These are phyloP conservation scores for Bocquillonia castaneifolia DNA, from an alignment of 441 rosid species.

Conservation along the genomic window DNA sequence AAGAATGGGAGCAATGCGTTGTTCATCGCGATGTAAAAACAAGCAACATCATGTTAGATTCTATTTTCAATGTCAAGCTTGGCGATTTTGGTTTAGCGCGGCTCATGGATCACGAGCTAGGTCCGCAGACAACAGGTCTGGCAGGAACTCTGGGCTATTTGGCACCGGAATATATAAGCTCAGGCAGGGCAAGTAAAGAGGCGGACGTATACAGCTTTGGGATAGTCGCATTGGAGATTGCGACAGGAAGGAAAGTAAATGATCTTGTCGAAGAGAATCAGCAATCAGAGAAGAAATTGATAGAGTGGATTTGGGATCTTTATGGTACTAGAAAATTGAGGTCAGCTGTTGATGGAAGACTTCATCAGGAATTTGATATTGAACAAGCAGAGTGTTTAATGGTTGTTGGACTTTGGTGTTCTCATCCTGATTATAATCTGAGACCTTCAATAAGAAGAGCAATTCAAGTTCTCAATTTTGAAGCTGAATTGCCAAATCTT, in stretches of 20 bases:
- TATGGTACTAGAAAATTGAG: conserved; percentile 27
- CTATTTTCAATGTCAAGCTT: conserved; percentile 40
- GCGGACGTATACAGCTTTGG: conserved; percentile 48
- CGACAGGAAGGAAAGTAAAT: background rate
- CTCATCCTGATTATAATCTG: conserved; percentile 32
- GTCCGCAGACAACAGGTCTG: conserved; percentile 34
- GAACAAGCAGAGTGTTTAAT: conserved; percentile 27
- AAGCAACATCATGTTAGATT: conserved; percentile 48
- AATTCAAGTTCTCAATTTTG: conserved; percentile 47
- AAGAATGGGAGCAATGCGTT: conserved; percentile 51
- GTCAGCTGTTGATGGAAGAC: conserved; percentile 28
- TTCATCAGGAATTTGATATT: conserved; percentile 17
- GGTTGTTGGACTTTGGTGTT: conserved; percentile 48
- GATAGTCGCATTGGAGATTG: conserved; percentile 38
- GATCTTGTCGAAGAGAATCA: background rate
- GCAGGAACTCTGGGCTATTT: conserved; percentile 45
- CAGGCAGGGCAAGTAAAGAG: conserved; percentile 41
- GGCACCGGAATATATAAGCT: conserved; percentile 44
- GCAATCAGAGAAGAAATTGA: conserved; percentile 14
- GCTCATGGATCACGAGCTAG: conserved; percentile 41
- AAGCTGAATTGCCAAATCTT: conserved; percentile 38
- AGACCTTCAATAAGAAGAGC: conserved; percentile 42
- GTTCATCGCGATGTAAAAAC: conserved; percentile 49
- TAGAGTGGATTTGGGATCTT: conserved; percentile 48
- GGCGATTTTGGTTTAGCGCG: conserved; percentile 56